A percentile compares a stretch with the other conserved stretches of the same genome.
phyloP scores from a whole-genome alignment of 2,329 filamentous ascomycete species.

The Scedosporium apiospermum region DNA sequence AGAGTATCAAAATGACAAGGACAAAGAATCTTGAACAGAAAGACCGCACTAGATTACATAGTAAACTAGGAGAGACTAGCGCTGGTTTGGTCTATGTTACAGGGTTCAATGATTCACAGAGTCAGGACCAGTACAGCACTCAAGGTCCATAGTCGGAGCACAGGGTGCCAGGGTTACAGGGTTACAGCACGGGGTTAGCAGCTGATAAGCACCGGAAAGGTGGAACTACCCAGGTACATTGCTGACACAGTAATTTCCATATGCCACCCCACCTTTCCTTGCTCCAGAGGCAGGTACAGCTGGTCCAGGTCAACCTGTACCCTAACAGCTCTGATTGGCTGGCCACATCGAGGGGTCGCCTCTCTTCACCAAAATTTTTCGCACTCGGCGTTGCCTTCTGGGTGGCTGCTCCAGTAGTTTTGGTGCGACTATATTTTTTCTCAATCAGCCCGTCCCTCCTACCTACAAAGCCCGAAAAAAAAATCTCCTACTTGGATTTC shows the following conservation, averaged over 20 bases:
- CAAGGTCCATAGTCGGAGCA: no score
- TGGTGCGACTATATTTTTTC: background rate
- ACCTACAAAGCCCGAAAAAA: conserved; percentile 2
- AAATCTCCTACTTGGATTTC: conserved; percentile 6
- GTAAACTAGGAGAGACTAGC: no score
- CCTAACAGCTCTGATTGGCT: conserved; percentile 6
- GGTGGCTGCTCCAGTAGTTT: conserved; percentile 1
- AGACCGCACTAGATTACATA: no score
- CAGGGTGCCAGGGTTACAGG: no score
- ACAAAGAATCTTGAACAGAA: no score
- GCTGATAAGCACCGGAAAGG: no score
- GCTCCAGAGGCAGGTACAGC: conserved; percentile 1
- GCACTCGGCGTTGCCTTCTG: background rate
- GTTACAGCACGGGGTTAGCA: no score
- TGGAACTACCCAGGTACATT: background rate
- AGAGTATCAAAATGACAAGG: no score
- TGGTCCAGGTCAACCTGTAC: conserved; percentile 1
- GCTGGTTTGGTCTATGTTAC: no score
- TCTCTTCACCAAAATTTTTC: conserved; percentile 4
- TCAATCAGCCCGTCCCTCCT: background rate
- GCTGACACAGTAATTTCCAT: background rate
- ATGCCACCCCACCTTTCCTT: background rate
- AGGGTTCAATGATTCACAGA: no score
- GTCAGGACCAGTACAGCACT: no score
- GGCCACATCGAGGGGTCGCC: background rate